Evolutionary conservation across 345 rosid species (phyloP).

Genomic region (Litchi chinensis): DNA sequence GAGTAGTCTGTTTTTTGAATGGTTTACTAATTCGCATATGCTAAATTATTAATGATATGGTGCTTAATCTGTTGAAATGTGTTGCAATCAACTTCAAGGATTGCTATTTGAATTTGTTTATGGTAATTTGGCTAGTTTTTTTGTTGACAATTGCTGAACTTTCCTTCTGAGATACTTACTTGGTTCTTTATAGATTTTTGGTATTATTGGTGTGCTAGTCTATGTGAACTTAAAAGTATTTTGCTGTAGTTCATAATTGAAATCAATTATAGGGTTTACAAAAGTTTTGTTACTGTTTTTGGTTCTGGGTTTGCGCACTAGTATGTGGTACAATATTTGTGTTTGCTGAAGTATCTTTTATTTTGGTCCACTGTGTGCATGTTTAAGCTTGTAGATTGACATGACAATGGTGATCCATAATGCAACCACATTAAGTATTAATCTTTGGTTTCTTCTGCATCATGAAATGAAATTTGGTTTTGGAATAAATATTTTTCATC

Average conservation of each 20-base stretch:
- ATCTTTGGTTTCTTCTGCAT: background rate
- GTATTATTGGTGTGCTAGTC: background rate
- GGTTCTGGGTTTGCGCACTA: background rate
- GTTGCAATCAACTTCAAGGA: constrained; percentile 1
- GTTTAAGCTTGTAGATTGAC: background rate
- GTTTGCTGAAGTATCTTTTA: background rate
- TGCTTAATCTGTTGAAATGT: constrained; percentile 1
- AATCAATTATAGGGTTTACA: background rate
- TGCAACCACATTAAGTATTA: background rate
- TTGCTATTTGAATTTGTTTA: background rate
- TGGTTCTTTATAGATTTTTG: background rate
- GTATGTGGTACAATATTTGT: background rate
- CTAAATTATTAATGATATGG: background rate
- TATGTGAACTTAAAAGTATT: constrained; percentile 1
- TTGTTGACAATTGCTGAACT: background rate
- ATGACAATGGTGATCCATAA: constrained; percentile 3
- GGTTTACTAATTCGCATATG: background rate
- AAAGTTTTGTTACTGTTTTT: background rate
- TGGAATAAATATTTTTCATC: background rate
- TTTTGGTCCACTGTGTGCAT: background rate
- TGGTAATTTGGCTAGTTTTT: background rate
- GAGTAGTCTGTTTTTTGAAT: background rate
- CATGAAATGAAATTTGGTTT: background rate
- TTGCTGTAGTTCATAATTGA: background rate
- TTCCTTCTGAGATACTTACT: background rate